A percentile compares a stretch with the other conserved stretches of the same genome.
phyloP scores from a whole-genome alignment of 192 early-diverging fungal species.

The Coemansia pectinata region DNA sequence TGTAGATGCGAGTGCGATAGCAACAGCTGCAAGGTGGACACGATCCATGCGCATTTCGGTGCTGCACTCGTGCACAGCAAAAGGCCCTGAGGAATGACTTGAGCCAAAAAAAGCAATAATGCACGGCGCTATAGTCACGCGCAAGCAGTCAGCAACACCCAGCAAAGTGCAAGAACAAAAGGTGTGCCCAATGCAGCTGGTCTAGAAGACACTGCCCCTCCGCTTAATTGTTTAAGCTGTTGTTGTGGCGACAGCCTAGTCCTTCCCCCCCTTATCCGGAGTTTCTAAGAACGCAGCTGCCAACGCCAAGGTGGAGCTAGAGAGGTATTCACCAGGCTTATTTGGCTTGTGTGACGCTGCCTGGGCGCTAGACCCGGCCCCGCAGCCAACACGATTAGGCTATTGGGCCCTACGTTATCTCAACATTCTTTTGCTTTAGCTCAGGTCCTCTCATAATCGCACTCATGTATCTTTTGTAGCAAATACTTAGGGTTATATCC shows the following conservation, averaged over 20 bases:
- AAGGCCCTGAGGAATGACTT: background rate
- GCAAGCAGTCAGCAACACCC: background rate
- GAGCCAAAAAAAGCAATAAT: background rate
- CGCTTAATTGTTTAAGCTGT: background rate
- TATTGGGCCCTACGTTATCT: background rate
- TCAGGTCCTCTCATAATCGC: background rate
- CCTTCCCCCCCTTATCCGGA: background rate
- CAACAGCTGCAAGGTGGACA: background rate
- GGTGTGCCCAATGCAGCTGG: background rate
- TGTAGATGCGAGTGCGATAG: background rate
- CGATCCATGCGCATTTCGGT: background rate
- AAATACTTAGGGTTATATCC: background rate
- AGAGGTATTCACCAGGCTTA: background rate
- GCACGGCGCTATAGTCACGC: slow-evolving; percentile 1
- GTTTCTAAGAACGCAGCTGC: no score
- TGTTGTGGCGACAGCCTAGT: background rate
- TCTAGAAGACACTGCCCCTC: background rate
- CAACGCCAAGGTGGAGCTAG: no score
- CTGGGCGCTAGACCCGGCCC: background rate
- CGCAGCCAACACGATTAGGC: background rate
- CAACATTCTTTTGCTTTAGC: background rate
- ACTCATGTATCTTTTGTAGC: slow-evolving; percentile 1
- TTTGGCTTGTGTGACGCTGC: background rate
- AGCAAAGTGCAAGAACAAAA: background rate
- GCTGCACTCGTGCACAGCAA: background rate